Evolutionary conservation across 1,284 basidiomycete genomes (phyloP).

Genomic region (Fomitiporia mediterranea): DNA sequence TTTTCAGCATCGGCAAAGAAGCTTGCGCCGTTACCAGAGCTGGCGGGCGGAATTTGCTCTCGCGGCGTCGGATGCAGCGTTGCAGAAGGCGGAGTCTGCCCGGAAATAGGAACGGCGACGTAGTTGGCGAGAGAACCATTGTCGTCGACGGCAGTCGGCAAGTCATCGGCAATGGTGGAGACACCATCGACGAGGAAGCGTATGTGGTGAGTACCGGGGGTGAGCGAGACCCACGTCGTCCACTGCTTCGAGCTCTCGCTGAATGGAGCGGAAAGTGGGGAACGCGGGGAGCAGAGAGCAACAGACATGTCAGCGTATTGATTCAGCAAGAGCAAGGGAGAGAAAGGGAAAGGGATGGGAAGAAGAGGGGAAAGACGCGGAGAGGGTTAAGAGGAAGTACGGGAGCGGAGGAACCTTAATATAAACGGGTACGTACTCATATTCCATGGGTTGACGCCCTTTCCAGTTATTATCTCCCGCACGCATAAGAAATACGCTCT

Average conservation of each 20-base stretch:
- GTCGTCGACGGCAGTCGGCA: conserved; percentile 91
- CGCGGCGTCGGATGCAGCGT: conserved; percentile 19
- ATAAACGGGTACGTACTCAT: conserved; percentile 44
- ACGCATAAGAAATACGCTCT: conserved; percentile 56
- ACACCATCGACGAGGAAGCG: conserved; percentile 95
- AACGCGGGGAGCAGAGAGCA: conserved; percentile 3
- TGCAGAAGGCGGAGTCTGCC: conserved; percentile 30
- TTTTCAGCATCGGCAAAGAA: conserved; percentile 19
- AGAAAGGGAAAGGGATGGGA: neutral
- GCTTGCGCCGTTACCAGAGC: conserved; percentile 31
- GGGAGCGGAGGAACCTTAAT: conserved; percentile 11
- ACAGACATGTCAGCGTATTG: conserved; percentile 11
- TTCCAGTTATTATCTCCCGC: conserved; percentile 74
- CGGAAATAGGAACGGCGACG: conserved; percentile 53
- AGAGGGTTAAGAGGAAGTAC: neutral
- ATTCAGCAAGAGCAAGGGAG: neutral
- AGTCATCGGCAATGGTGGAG: conserved; percentile 73
- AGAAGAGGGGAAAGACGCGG: conserved; percentile 1
- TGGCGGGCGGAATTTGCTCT: conserved; percentile 21
- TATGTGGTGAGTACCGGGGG: conserved; percentile 92
- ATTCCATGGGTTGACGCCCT: conserved; percentile 55
- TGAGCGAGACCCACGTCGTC: conserved; percentile 51
- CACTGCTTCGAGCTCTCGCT: conserved; percentile 37
- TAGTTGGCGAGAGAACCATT: conserved; percentile 96
- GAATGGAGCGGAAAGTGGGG: conserved; percentile 5